Evolutionary conservation across 129 eudicot species (phyloP), one percentile per base, ranked within the genome.

Genomic region (Saussurea involucrata): DNA sequence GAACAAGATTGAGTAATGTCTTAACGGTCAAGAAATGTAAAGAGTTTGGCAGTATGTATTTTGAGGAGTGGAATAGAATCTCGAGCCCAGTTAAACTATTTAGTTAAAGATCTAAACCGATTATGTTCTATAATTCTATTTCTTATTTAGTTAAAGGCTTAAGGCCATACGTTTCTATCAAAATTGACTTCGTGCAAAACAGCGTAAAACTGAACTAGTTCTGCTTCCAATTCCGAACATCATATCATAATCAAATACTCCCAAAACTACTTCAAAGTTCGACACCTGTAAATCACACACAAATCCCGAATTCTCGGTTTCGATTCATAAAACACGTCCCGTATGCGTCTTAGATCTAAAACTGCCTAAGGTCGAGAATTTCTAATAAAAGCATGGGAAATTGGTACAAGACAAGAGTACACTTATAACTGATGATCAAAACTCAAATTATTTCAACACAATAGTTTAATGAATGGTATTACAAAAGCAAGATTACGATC

Each of bases 241-340:
- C 42, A 63, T 75, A 63, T 74, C 61, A 4, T 75, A 75, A 63
- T 75, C 71, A 63, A 63, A 6, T 75, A 20, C 20, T 13, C 61
- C 6, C 40, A 15, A 63, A 24, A 13, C 40, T 63, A 63, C 57
- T 17, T 75, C 58, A 32, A 34, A 40, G 20, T 17, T 64, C 9
- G 28, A 75, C 37, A 8, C 79, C 42, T 75, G 8, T 6, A 63
- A 63, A 61, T 24, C 71, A 37, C 34, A 37, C 27, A 6, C n/a
- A 64, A 64, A 37, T 64, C 42, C 42, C 10, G 20, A 42, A 8
- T 37, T 64, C 18, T 17, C 17, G 28, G 37, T 24, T 67, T 49
- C 66, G 22, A 67, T 66, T 76, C 58, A 76, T 33, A 67, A 0
- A 32, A 67, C 24, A 66, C 24, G 34, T 49, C 17, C 24, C 72